Percentiles rank a stretch among this genome's conserved stretches.
These are phyloP conservation scores for Epichloe brachyelytri DNA, from an alignment of 2,329 filamentous ascomycete genomes.

Conservation along the genomic window DNA sequence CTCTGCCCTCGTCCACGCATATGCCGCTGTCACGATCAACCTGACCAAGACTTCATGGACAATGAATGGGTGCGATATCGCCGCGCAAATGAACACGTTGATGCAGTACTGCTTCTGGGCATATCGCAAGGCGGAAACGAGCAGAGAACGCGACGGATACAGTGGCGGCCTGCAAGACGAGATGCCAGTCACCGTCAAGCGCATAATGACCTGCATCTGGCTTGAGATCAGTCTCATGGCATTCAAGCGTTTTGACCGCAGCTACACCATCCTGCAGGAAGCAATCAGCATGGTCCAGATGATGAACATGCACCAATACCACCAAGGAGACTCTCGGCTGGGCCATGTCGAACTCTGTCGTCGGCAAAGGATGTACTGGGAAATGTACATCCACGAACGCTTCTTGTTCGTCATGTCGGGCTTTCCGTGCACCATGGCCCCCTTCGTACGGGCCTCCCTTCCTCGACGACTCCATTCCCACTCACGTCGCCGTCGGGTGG, in stretches of 20 bases:
- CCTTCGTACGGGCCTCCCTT: slow-evolving; percentile 18
- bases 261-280: slow-evolving; percentile 35
- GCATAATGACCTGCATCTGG: slow-evolving; percentile 36
- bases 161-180: slow-evolving; percentile 21
- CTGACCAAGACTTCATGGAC: slow-evolving; percentile 19
- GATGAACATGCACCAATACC: slow-evolving; percentile 28
- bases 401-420: slow-evolving; percentile 40
- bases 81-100: slow-evolving; percentile 18
- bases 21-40: slow-evolving; percentile 24
- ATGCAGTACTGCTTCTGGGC: slow-evolving; percentile 13
- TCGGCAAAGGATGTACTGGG: slow-evolving; percentile 13
- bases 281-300: slow-evolving; percentile 31
- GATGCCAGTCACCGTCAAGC: slow-evolving; percentile 26
- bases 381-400: slow-evolving; percentile 20
- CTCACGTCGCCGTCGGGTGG: slow-evolving; percentile 24
- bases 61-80: slow-evolving; percentile 15
- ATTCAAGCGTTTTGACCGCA: slow-evolving; percentile 31
- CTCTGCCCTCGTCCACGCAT: slow-evolving; percentile 23
- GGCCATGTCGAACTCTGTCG: slow-evolving; percentile 8
- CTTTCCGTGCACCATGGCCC: slow-evolving; percentile 23
- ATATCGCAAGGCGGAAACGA: slow-evolving; percentile 14
- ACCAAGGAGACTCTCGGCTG: slow-evolving; percentile 10
- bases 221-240: slow-evolving; percentile 38
- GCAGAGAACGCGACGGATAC: slow-evolving; percentile 17
- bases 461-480: slow-evolving; percentile 20